Evolutionary conservation across 345 rosid species (phyloP).

Genomic region (Firmiana major): DNA sequence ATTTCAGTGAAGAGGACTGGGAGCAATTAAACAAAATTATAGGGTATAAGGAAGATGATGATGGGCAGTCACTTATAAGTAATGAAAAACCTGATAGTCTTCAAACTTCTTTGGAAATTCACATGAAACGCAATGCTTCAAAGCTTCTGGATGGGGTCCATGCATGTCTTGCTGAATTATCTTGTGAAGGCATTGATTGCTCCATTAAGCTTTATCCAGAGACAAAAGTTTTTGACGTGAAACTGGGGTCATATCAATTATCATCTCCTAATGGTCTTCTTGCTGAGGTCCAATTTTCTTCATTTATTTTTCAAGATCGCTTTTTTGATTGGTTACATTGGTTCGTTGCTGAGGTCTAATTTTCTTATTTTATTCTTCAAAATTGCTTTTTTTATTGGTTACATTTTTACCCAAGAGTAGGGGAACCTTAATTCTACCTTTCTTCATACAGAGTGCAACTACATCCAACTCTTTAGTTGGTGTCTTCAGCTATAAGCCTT

Average conservation of each 20-base stretch:
- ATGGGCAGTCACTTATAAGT: slow-evolving; percentile 41
- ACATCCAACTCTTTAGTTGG: slow-evolving; percentile 69
- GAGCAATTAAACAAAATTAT: slow-evolving; percentile 76
- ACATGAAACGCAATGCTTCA: slow-evolving; percentile 90
- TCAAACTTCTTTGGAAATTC: slow-evolving; percentile 72
- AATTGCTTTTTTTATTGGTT: slow-evolving; percentile 1
- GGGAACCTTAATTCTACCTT: slow-evolving; percentile 17
- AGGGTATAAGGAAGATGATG: slow-evolving; percentile 83
- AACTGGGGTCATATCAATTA: slow-evolving; percentile 79
- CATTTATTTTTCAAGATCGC: background rate
- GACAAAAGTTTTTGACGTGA: slow-evolving; percentile 77
- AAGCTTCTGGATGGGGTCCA: slow-evolving; percentile 68
- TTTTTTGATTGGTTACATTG: slow-evolving; percentile 10
- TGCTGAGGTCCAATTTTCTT: slow-evolving; percentile 62
- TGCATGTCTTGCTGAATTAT: slow-evolving; percentile 79
- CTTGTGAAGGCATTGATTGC: slow-evolving; percentile 78
- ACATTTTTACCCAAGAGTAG: slow-evolving; percentile 17
- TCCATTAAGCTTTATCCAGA: slow-evolving; percentile 85
- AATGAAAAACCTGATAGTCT: slow-evolving; percentile 64
- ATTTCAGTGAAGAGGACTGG: slow-evolving; percentile 88
- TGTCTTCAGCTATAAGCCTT: slow-evolving; percentile 86
- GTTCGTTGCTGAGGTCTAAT: slow-evolving; percentile 79
- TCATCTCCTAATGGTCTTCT: slow-evolving; percentile 92
- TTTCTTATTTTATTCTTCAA: background rate
- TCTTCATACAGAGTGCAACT: slow-evolving; percentile 80